Evolutionary conservation across 129 eudicot species (phyloP).

Genomic region (Centaurea solstitialis): DNA sequence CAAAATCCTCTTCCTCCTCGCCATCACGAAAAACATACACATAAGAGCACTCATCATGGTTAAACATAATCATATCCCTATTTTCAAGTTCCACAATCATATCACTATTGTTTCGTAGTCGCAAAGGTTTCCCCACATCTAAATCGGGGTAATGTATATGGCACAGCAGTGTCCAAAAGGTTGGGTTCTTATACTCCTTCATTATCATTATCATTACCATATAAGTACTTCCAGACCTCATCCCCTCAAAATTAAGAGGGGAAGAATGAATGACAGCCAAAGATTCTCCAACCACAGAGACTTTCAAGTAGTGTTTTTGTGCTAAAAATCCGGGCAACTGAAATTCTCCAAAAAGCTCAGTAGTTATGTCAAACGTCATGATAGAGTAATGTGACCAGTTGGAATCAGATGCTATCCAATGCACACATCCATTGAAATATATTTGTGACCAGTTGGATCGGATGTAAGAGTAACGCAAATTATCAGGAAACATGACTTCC

Average conservation of each 20-base stretch:
- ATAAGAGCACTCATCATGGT: neutral
- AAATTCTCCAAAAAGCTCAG: neutral
- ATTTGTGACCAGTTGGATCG: neutral
- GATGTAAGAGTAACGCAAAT: neutral
- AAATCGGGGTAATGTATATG: neutral
- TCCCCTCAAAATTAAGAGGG: too few species aligned
- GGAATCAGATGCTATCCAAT: neutral
- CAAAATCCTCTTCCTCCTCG: neutral
- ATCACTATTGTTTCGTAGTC: neutral
- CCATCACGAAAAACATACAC: neutral
- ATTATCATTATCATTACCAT: neutral
- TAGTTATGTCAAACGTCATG: neutral
- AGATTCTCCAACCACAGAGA: neutral
- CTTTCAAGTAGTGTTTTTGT: neutral
- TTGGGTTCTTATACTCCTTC: neutral
- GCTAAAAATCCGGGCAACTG: neutral
- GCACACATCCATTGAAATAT: neutral
- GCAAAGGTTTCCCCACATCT: neutral
- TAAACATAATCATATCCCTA: neutral
- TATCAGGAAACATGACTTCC: neutral
- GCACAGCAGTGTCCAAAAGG: neutral
- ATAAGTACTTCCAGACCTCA: neutral
- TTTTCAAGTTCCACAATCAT: neutral
- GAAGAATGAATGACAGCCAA: constrained; percentile 1
- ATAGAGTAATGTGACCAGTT: neutral